Evolutionary conservation across 176 grass and related monocot species (phyloP).

Genomic region (Panicum miliaceum): DNA sequence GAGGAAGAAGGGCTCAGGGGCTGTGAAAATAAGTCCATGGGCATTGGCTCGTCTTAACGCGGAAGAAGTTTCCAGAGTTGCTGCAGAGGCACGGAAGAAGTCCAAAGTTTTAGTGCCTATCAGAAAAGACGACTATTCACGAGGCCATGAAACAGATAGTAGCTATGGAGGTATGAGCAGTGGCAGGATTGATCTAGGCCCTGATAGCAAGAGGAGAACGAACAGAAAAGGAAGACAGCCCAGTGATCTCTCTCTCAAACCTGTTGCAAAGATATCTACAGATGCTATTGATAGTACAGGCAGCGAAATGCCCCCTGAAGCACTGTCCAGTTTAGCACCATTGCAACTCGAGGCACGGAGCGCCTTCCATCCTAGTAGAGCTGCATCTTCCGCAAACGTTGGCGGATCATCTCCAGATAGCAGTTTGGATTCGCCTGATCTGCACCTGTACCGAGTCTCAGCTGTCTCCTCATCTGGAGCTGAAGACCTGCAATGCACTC

Average conservation of each 20-base stretch:
- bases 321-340: slow-evolving; percentile 70
- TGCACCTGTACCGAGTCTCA: slow-evolving; percentile 76
- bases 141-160: slow-evolving; percentile 55
- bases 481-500: slow-evolving; percentile 66
- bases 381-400: slow-evolving; percentile 49
- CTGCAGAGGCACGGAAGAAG: slow-evolving; percentile 86
- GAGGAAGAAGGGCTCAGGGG: slow-evolving; percentile 66
- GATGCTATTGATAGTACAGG: slow-evolving; percentile 49
- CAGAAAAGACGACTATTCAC: slow-evolving; percentile 43
- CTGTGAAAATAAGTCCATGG: slow-evolving; percentile 96
- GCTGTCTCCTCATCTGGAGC: slow-evolving; percentile 80
- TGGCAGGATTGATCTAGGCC: slow-evolving; percentile 47
- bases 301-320: slow-evolving; percentile 51
- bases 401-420: slow-evolving; percentile 88
- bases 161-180: slow-evolving; percentile 57
- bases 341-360: slow-evolving; percentile 92
- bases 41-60: slow-evolving; percentile 93
- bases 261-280: slow-evolving; percentile 79
- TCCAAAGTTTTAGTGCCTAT: slow-evolving; percentile 85
- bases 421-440: slow-evolving; percentile 92
- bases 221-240: slow-evolving; percentile 62
- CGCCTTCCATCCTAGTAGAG: slow-evolving; percentile 75
- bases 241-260: slow-evolving; percentile 70
- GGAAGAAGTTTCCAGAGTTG: slow-evolving; percentile 96
- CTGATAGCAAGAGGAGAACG: slow-evolving; percentile 55